A percentile compares a stretch with the other conserved stretches of the same genome.
These are phyloP conservation scores for Zygoascus biomembranicola DNA, from an alignment of 805 yeast genomes.

Conservation along the genomic window DNA sequence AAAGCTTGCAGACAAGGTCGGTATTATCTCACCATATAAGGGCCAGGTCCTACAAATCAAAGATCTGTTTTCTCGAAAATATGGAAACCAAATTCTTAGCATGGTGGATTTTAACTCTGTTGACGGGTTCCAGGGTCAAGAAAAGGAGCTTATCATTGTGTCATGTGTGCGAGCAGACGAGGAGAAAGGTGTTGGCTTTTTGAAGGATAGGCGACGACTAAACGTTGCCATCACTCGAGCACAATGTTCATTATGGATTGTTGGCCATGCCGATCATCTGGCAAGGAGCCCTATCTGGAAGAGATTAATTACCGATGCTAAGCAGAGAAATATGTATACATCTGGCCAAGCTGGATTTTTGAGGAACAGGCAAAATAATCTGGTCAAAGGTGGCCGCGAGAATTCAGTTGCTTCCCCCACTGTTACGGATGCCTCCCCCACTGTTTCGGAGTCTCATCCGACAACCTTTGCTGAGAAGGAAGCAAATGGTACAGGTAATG, in stretches of 20 bases:
- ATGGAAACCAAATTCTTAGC: constrained; percentile 54
- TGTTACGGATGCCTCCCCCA: too few relatives aligned
- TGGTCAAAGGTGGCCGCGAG: not conserved
- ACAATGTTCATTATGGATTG: constrained; percentile 80
- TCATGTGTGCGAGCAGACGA: constrained; percentile 91
- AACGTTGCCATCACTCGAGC: constrained; percentile 97
- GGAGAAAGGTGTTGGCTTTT: constrained; percentile 62
- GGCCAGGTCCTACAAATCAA: constrained; percentile 66
- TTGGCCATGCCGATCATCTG: constrained; percentile 43
- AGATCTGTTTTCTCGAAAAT: constrained; percentile 45
- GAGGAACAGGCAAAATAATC: not conserved
- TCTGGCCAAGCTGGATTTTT: constrained; percentile 6
- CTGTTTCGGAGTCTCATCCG: too few relatives aligned
- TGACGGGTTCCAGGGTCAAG: constrained; percentile 98
- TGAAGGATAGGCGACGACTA: constrained; percentile 89
- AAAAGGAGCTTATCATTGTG: constrained; percentile 85
- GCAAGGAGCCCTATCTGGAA: constrained; percentile 45
- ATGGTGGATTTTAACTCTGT: constrained; percentile 87
- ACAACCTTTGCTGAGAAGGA: too few relatives aligned
- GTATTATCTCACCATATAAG: constrained; percentile 90
- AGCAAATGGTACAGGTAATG: too few relatives aligned
- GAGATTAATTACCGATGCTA: constrained; percentile 40
- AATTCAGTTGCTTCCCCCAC: too few relatives aligned
- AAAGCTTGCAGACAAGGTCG: constrained; percentile 46
- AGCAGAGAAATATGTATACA: constrained; percentile 6